Evolutionary conservation across 108 stramenopile species (phyloP), one percentile per base, ranked within the genome.

Genomic region (Nitzschia sp.): DNA sequence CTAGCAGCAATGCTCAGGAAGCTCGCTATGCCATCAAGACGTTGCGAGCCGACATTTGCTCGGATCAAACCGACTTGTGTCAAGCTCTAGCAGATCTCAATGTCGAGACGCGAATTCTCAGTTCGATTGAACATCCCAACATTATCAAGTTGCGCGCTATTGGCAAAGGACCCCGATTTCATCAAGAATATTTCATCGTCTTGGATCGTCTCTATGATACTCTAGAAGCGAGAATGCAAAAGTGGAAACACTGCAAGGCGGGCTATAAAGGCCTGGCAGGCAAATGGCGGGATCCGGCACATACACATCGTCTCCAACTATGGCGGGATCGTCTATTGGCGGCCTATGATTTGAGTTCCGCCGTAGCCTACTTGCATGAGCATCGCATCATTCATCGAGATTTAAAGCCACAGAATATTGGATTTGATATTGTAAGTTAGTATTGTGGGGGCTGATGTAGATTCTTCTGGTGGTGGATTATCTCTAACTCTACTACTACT

Each of bases 161-260:
- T 32, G 38, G 34, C 21, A 15, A 21, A 0, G 71, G 34, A 8
- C 30, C 25, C 1, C 29, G 28, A 0, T 66, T 66, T 23, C 34
- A 72, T 33, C 72, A 79, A 17, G 79, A 74, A 34, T 79, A 82
- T 53, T 87, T 83, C 64, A 67, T 87, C 35, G 53, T 87, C 13
- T 36, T 84, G 46, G 86, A 87, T 54, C 67, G 78, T 17, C 63
- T 84, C 8, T 57, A 59, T 31, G 71, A 68, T 27, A 70, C 78
- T 0, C 72, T 87, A 9, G 33, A 34, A 19, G 63, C 57, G 11
- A 66, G 74, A 15, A 80, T 87, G 23, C 63, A 75, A 2, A 64
- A 78, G 38, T 85, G 84, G 84, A 61, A 59, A 46, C 38, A 42
- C 13, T 3, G 30, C 11, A 11, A 48, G 24, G n/a, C 42, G 6